Percentiles rank a stretch among this genome's conserved stretches.
These are phyloP conservation scores for Capronia americana DNA, from an alignment of 2,329 filamentous ascomycete species.

Conservation along the genomic window DNA sequence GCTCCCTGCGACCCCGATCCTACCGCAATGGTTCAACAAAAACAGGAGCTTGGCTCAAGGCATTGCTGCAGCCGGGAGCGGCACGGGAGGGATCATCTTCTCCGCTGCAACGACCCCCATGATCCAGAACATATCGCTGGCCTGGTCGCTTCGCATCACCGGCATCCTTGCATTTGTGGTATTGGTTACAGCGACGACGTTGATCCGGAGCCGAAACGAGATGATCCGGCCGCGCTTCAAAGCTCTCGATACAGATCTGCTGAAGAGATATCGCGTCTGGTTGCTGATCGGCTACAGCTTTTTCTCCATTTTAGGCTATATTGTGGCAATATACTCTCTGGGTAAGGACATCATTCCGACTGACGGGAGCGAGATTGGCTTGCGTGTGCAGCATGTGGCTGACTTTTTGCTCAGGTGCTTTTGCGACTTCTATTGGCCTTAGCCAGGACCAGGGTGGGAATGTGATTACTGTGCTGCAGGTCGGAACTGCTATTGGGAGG, in stretches of 20 bases:
- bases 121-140: constrained; percentile 43
- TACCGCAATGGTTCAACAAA: constrained; percentile 45
- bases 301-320: constrained; percentile 56
- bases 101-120: constrained; percentile 41
- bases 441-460: constrained; percentile 48
- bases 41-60: constrained; percentile 44
- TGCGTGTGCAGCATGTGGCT: background rate
- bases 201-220: constrained; percentile 43
- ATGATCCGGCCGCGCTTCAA: constrained; percentile 37
- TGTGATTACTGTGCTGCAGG: constrained; percentile 54
- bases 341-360: background rate
- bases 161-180: constrained; percentile 41
- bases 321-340: constrained; percentile 40
- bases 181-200: constrained; percentile 38
- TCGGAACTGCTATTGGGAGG: constrained; percentile 56
- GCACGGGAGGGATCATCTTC: constrained; percentile 43
- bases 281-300: constrained; percentile 50
- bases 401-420: constrained; percentile 43
- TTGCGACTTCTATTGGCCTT: constrained; percentile 53
- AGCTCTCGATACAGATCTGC: constrained; percentile 38
- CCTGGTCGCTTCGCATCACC: constrained; percentile 43
- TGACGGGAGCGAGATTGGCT: background rate
- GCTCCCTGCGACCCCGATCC: constrained; percentile 38
- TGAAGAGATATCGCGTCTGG: constrained; percentile 37
- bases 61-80: constrained; percentile 43